Percentiles rank a stretch among this genome's conserved stretches.
phyloP scores from a whole-genome alignment of 164 flowering plant genomes.

The Chimonanthus salicifolius region DNA sequence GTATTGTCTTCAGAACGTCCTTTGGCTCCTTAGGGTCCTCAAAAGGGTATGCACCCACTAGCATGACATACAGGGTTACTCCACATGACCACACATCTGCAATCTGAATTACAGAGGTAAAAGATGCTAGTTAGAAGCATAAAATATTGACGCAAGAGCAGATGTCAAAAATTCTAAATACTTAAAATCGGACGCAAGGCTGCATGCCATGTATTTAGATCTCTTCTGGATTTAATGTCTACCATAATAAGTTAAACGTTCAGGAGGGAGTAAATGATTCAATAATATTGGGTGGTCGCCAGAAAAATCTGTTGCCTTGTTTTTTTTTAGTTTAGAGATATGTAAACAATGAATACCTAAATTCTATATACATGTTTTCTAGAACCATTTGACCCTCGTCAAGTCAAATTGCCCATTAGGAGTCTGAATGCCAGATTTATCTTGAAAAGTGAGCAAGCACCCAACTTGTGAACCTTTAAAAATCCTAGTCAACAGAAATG shows the following conservation, averaged over 20 bases:
- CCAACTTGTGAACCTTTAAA: background rate
- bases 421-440: background rate
- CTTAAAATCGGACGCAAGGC: no score
- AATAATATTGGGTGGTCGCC: no score
- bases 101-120: slow-evolving; percentile 34
- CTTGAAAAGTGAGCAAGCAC: background rate
- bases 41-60: slow-evolving; percentile 88
- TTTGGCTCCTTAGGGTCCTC: slow-evolving; percentile 81
- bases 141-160: background rate
- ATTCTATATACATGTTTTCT: background rate
- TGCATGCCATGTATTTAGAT: no score
- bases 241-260: no score
- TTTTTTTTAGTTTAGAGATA: background rate
- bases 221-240: no score
- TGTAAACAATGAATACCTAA: background rate
- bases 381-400: background rate
- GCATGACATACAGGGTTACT: slow-evolving; percentile 82
- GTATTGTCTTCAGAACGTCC: slow-evolving; percentile 67
- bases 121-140: background rate
- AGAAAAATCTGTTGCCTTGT: no score
- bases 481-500: background rate
- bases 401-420: background rate
- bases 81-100: slow-evolving; percentile 97
- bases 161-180: background rate
- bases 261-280: no score